Conservation (phyloP, 108 stramenopile species). For the Cylindrotheca closterium region DNA sequence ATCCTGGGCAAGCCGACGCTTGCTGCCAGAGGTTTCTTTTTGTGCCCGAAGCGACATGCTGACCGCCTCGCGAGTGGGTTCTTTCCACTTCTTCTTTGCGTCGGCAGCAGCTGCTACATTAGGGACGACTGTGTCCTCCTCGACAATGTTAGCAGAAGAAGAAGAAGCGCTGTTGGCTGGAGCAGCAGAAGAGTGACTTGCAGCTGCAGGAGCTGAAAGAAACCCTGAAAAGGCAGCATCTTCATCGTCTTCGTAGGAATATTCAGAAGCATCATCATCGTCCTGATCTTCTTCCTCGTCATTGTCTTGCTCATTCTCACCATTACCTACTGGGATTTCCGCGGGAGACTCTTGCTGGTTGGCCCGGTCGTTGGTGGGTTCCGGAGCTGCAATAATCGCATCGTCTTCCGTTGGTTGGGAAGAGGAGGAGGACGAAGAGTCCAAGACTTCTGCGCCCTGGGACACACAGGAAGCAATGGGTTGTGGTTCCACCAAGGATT, state of each 20-base stretch:
- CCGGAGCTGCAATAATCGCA: slow-evolving; percentile 35
- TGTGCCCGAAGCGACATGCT: slow-evolving; percentile 83
- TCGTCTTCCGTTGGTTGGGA: slow-evolving; percentile 6
- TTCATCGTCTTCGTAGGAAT: slow-evolving; percentile 84
- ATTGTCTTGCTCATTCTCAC: slow-evolving; percentile 1
- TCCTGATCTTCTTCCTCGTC: slow-evolving; percentile 3
- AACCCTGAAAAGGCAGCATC: slow-evolving; percentile 80
- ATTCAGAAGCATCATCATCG: slow-evolving; percentile 23
- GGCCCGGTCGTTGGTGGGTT: background rate
- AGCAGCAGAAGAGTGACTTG: background rate
- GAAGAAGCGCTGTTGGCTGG: slow-evolving; percentile 14
- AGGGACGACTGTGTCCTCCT: slow-evolving; percentile 13
- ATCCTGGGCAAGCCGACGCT: slow-evolving; percentile 79
- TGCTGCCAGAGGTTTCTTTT: slow-evolving; percentile 78
- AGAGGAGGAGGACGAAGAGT: background rate
- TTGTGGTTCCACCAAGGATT: too few relatives aligned
- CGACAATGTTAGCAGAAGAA: slow-evolving; percentile 32
- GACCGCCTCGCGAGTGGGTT: slow-evolving; percentile 74
- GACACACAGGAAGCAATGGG: background rate
- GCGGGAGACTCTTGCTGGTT: slow-evolving; percentile 8
- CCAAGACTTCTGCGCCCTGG: background rate
- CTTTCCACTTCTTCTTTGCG: slow-evolving; percentile 62
- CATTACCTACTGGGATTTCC: slow-evolving; percentile 30
- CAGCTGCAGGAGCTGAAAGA: slow-evolving; percentile 29
- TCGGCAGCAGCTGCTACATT: slow-evolving; percentile 1